A percentile compares a stretch with the other conserved stretches of the same genome.
Conservation (phyloP, 106 monocot species). For the Platanthera guangdongensis region DNA sequence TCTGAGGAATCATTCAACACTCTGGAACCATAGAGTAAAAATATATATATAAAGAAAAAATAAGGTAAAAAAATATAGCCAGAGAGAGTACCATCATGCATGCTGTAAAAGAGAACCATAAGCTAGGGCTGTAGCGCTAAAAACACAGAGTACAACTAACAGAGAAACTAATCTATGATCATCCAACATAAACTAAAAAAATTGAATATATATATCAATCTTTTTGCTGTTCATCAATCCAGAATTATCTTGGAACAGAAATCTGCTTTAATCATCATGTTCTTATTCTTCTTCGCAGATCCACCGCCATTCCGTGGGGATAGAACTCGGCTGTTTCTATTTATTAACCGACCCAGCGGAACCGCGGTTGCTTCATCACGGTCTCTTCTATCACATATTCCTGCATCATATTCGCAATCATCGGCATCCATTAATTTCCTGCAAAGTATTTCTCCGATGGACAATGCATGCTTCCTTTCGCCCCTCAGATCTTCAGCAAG, state of each 20-base stretch:
- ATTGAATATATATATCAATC: too few relatives aligned
- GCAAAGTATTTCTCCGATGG: slow-evolving; percentile 82
- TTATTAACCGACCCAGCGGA: background rate
- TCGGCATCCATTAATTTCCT: slow-evolving; percentile 53
- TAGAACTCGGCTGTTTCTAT: background rate
- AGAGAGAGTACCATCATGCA: too few relatives aligned
- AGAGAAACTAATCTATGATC: too few relatives aligned
- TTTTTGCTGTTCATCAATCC: background rate
- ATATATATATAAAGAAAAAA: too few relatives aligned
- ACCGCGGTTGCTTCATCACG: background rate
- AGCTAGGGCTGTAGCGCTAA: too few relatives aligned
- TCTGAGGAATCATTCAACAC: too few relatives aligned
- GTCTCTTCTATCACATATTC: background rate
- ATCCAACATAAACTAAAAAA: too few relatives aligned
- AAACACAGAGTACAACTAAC: too few relatives aligned
- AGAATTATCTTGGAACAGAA: background rate
- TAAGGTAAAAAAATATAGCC: too few relatives aligned
- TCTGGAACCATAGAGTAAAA: too few relatives aligned
- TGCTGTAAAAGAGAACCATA: too few relatives aligned
- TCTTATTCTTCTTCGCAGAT: background rate
- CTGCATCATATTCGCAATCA: slow-evolving; percentile 13
- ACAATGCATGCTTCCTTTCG: slow-evolving; percentile 37
- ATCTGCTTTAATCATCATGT: background rate
- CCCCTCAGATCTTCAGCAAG: slow-evolving; percentile 18
- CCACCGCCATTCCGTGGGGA: background rate